Conservation (phyloP, 176 grass and related monocot genomes). For the Phoenix dactylifera region DNA sequence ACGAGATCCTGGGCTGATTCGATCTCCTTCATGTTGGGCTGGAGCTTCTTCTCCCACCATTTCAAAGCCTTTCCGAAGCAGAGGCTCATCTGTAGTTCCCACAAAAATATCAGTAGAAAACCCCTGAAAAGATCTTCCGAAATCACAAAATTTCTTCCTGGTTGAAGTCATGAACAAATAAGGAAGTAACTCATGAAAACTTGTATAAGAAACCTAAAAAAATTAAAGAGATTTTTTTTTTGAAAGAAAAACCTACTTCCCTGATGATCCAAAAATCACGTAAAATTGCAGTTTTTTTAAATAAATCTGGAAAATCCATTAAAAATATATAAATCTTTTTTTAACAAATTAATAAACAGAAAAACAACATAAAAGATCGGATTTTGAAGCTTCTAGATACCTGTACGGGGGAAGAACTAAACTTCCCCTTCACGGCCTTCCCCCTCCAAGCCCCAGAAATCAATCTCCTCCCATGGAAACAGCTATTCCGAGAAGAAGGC, state of each 20-base stretch:
- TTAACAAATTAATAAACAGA: neutral
- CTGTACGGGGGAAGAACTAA: neutral
- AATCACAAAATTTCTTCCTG: neutral
- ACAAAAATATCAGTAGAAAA: neutral
- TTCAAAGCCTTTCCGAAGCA: neutral
- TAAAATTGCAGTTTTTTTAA: too few species aligned
- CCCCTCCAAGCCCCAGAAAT: neutral
- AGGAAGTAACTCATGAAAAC: too few species aligned
- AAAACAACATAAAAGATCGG: neutral
- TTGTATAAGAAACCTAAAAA: too few species aligned
- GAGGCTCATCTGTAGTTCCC: constrained; percentile 5
- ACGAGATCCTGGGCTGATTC: constrained; percentile 8
- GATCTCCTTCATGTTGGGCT: constrained; percentile 17
- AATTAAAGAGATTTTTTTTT: too few species aligned
- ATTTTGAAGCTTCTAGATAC: neutral
- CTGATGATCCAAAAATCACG: too few species aligned
- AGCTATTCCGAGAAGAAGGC: neutral
- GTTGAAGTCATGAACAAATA: neutral
- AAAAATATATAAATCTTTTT: too few species aligned
- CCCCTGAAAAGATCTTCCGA: neutral
- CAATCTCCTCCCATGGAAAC: constrained; percentile 4
- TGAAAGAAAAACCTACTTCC: too few species aligned
- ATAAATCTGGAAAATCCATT: too few species aligned
- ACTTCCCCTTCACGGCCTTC: neutral
- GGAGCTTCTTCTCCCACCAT: constrained; percentile 14